Evolutionary conservation across 2,329 filamentous ascomycete genomes (phyloP).

Genomic region (Monosporascus sp.): DNA sequence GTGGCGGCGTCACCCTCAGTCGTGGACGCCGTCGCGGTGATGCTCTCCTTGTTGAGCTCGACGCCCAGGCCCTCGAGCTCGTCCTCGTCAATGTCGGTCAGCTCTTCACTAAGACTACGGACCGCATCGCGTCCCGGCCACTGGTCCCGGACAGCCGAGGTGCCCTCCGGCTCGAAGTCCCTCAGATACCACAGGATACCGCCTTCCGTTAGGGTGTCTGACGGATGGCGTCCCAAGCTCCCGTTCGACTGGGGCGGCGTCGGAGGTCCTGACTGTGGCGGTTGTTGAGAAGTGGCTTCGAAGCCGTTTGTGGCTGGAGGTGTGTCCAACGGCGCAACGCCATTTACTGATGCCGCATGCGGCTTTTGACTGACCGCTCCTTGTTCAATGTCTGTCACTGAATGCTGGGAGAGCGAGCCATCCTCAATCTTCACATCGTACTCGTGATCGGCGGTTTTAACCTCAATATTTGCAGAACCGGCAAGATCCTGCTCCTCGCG

Average conservation of each 20-base stretch:
- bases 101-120: constrained; percentile 71
- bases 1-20: not conserved
- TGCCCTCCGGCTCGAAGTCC: constrained; percentile 73
- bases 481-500: constrained; percentile 32
- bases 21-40: constrained; percentile 33
- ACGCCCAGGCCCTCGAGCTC: constrained; percentile 68
- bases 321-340: constrained; percentile 33
- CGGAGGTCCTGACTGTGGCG: constrained; percentile 44
- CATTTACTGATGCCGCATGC: constrained; percentile 22
- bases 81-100: constrained; percentile 90
- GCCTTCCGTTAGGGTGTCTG: constrained; percentile 59
- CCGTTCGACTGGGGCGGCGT: constrained; percentile 65
- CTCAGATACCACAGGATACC: constrained; percentile 87
- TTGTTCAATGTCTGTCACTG: constrained; percentile 22
- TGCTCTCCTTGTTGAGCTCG: constrained; percentile 46
- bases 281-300: constrained; percentile 27
- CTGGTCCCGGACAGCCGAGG: constrained; percentile 70
- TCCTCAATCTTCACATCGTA: constrained; percentile 23
- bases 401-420: constrained; percentile 24
- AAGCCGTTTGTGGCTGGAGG: constrained; percentile 45
- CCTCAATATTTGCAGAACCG: constrained; percentile 39
- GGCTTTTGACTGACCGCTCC: constrained; percentile 19
- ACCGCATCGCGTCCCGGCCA: constrained; percentile 67
- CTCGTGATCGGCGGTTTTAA: constrained; percentile 37
- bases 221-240: constrained; percentile 44